These are phyloP conservation scores for Solanum chilense DNA, from an alignment of 257 asterid genomes.

Conservation along the genomic window DNA sequence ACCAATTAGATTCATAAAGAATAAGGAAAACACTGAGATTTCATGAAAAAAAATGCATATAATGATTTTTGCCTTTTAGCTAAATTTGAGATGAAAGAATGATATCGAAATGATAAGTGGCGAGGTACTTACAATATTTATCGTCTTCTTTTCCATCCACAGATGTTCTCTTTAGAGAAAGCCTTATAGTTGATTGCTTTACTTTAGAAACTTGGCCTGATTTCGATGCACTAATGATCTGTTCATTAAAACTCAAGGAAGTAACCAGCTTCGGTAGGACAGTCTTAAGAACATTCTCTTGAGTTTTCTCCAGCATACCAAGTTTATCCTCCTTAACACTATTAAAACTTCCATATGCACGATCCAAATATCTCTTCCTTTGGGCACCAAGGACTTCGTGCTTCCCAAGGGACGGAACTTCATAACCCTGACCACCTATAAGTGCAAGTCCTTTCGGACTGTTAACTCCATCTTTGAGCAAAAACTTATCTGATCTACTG, in stretches of 20 bases:
- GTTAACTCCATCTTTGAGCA: conserved; percentile 34
- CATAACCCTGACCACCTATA: conserved; percentile 32
- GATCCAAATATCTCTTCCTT: conserved; percentile 42
- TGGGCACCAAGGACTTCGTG: conserved; percentile 31
- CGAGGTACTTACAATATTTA: conserved; percentile 36
- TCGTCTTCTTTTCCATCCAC: conserved; percentile 53
- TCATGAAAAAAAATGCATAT: background rate
- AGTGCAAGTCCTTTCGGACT: conserved; percentile 33
- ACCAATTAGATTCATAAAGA: background rate
- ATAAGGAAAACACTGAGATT: background rate
- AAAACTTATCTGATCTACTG: conserved; percentile 22
- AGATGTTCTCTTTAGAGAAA: conserved; percentile 56
- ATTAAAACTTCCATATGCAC: conserved; percentile 47
- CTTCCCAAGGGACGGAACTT: conserved; percentile 20
- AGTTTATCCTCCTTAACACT: conserved; percentile 33
- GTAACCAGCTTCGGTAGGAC: conserved; percentile 67
- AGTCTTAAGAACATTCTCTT: conserved; percentile 26
- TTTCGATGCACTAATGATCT: conserved; percentile 25
- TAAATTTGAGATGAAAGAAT: background rate
- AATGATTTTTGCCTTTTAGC: background rate
- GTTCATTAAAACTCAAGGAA: conserved; percentile 67
- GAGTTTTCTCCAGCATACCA: conserved; percentile 34
- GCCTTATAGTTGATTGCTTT: conserved; percentile 65
- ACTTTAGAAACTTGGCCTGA: conserved; percentile 37
- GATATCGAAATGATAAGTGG: background rate